Percentiles rank a stretch among this genome's conserved stretches.
Evolutionary conservation across 305 asterid species (phyloP).

Genomic region (Fraxinus latifolia): DNA sequence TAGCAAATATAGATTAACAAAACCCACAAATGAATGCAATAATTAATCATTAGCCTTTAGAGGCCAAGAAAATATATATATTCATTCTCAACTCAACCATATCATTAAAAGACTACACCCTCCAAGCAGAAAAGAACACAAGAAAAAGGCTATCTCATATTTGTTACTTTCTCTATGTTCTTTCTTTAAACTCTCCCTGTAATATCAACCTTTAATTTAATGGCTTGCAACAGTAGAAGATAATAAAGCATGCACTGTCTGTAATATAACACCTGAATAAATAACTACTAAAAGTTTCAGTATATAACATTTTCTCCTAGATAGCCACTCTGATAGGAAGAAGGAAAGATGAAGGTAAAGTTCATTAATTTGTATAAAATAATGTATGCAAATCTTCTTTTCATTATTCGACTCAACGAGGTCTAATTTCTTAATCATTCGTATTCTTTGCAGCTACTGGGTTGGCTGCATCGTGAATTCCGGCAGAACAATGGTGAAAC

Average conservation of each 20-base stretch:
- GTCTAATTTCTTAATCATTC: background rate
- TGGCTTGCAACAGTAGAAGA: background rate
- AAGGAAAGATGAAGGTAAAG: background rate
- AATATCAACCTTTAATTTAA: background rate
- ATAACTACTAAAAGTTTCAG: background rate
- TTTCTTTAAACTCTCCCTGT: background rate
- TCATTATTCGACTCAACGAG: background rate
- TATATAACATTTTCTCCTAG: background rate
- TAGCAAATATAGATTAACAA: background rate
- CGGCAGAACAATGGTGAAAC: background rate
- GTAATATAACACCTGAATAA: background rate
- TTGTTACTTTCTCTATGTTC: background rate
- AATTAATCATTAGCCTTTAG: background rate
- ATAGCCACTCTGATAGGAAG: background rate
- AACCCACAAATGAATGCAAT: background rate
- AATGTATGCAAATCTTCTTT: background rate
- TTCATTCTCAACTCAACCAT: background rate
- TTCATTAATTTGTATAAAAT: background rate
- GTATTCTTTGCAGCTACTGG: background rate
- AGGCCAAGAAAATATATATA: background rate
- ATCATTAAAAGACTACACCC: background rate
- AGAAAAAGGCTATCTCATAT: background rate
- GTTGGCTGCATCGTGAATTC: slow-evolving; percentile 1
- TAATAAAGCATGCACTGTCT: background rate
- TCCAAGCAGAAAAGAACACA: background rate